A percentile compares a stretch with the other conserved stretches of the same genome.
These are phyloP conservation scores for Vachellia pachyceras DNA, from an alignment of 306 rosid species.

Conservation along the genomic window DNA sequence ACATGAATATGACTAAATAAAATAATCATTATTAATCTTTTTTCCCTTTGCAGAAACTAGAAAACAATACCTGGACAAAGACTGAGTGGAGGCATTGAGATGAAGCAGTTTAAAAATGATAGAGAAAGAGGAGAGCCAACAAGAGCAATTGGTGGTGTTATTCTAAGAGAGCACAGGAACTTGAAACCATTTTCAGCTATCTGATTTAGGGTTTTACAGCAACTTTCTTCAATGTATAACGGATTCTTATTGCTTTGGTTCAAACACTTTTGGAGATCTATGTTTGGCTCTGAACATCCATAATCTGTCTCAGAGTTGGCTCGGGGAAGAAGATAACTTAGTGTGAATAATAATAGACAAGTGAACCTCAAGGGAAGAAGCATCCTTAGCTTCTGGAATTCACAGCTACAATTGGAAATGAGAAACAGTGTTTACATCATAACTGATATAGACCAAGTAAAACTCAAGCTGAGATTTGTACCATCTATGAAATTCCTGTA, in stretches of 20 bases:
- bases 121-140: conserved; percentile 1
- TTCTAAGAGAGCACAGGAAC: conserved; percentile 28
- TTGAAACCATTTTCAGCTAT: conserved; percentile 21
- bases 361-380: neutral
- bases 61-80: conserved; percentile 10
- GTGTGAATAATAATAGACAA: neutral
- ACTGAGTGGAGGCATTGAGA: conserved; percentile 19
- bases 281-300: conserved; percentile 22
- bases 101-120: conserved; percentile 22
- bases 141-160: conserved; percentile 1
- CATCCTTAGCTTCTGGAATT: neutral
- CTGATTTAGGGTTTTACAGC: conserved; percentile 28
- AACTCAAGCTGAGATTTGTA: neutral
- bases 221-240: neutral
- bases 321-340: neutral
- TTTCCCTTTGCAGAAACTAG: neutral
- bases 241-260: conserved; percentile 17
- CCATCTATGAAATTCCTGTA: neutral
- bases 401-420: neutral
- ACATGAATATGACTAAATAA: neutral
- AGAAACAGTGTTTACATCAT: neutral
- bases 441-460: neutral
- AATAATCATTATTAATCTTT: too few relatives aligned
- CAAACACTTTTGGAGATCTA: conserved; percentile 29
- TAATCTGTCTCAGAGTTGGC: conserved; percentile 9